Evolutionary conservation across 2,329 filamentous ascomycete genomes (phyloP).

Genomic region (Didymella exigua): DNA sequence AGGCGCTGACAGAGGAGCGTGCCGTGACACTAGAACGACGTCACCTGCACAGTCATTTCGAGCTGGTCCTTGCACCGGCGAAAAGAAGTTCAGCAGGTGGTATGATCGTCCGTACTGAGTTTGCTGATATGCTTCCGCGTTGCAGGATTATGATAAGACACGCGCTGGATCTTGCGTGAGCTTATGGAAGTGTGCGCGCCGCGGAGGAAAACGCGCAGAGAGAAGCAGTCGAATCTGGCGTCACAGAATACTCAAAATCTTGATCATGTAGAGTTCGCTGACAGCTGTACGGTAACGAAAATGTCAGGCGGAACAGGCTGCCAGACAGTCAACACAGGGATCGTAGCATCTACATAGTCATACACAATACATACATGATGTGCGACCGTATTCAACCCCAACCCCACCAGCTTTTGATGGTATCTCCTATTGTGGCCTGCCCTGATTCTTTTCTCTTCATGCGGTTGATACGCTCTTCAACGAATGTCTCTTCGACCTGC

Average conservation of each 20-base stretch:
- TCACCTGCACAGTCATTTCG: background rate
- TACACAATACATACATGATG: constrained; percentile 18
- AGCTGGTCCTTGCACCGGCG: background rate
- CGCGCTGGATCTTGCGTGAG: background rate
- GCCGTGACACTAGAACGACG: background rate
- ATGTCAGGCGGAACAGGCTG: background rate
- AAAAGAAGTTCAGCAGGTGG: background rate
- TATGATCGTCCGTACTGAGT: background rate
- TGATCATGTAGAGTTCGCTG: background rate
- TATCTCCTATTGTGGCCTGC: constrained; percentile 46
- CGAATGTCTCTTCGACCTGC: constrained; percentile 40
- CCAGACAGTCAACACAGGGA: background rate
- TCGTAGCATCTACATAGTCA: constrained; percentile 1
- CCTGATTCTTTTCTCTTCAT: constrained; percentile 45
- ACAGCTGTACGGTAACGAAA: background rate
- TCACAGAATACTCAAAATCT: background rate
- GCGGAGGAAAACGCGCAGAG: background rate
- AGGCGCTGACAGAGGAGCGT: background rate
- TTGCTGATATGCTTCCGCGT: background rate
- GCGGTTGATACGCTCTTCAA: constrained; percentile 44
- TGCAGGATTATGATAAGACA: background rate
- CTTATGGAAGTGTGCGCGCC: background rate
- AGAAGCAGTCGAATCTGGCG: background rate
- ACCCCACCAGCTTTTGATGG: constrained; percentile 46
- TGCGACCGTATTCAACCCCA: constrained; percentile 34